Conservation (phyloP, 257 asterid genomes). For the Solanum clarkiae region DNA sequence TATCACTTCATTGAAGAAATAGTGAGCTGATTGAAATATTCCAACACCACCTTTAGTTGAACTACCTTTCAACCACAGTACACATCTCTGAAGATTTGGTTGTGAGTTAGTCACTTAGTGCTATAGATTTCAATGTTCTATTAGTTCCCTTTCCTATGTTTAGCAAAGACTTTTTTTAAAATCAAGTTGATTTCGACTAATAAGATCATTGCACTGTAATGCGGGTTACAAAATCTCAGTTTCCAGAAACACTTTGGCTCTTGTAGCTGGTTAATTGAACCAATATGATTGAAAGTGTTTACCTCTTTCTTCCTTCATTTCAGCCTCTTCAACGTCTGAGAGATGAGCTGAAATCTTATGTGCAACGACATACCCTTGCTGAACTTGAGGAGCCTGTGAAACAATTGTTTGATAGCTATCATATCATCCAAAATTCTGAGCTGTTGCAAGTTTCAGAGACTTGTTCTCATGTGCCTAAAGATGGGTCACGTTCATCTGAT, state of each 20-base stretch:
- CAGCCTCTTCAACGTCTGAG: conserved; percentile 73
- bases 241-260: background rate
- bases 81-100: background rate
- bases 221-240: background rate
- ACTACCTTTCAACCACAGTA: background rate
- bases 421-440: conserved; percentile 37
- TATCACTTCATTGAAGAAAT: background rate
- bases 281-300: background rate
- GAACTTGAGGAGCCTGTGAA: conserved; percentile 47
- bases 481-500: conserved; percentile 43
- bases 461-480: conserved; percentile 45
- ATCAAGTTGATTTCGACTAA: background rate
- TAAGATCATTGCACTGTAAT: background rate
- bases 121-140: background rate
- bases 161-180: background rate
- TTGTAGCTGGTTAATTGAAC: background rate
- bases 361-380: conserved; percentile 34
- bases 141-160: background rate
- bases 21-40: background rate
- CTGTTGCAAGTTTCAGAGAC: conserved; percentile 43
- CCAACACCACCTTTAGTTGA: background rate
- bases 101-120: background rate
- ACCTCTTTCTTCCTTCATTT: background rate
- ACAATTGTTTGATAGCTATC: conserved; percentile 54
- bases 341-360: conserved; percentile 65